Evolutionary conservation across 148 eudicot genomes (phyloP), one percentile per base, ranked within the genome.

Genomic region (Amaranthus palmeri): DNA sequence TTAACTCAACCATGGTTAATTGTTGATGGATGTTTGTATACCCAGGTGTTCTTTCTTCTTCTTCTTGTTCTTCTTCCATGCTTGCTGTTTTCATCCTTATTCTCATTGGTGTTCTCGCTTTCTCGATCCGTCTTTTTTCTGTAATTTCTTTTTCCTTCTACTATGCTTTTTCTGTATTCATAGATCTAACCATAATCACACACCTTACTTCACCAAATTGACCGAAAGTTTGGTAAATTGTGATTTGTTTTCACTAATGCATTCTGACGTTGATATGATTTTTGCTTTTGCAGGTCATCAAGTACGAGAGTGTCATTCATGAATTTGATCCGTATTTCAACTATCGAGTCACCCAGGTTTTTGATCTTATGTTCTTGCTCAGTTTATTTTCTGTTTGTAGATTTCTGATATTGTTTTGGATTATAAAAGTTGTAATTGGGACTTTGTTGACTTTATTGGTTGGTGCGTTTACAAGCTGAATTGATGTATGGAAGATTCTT

Each of bases 291-390:
- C 89, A 92, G 97, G 97, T 89, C 25, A 92, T 92, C 63, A 92
- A 89, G 79, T 92, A 92, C 68, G 97, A 89, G 84, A 92, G 97
- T 70, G 97, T 92, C 3, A 92, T 92, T 82, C 97, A 92, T 56
- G 97, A 92, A 78, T 92, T 92, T 67, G 97, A 92, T 88, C 96
- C 97, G 50, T 92, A 92, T 72, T 89, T 92, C 84, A 92, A 92
- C 72, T 92, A 89, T 75, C 86, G 97, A 69, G 97, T 92, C 71
- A 92, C 97, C 68, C 97, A 92, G 96, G 97, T 92, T 68, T 63
- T 25, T 57, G 40, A 62, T 73, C 49, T 62, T 6, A 7, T 4
- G 47, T 50, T 41, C 12, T 47, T 68, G 52, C 17, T 61, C 36
- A 68, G 0, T 72, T 60, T 10, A n/a, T 43, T 59, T 25, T 44